These are phyloP conservation scores for Leucosporidium scottii DNA, from an alignment of 768 basidiomycete genomes.

Conservation along the genomic window DNA sequence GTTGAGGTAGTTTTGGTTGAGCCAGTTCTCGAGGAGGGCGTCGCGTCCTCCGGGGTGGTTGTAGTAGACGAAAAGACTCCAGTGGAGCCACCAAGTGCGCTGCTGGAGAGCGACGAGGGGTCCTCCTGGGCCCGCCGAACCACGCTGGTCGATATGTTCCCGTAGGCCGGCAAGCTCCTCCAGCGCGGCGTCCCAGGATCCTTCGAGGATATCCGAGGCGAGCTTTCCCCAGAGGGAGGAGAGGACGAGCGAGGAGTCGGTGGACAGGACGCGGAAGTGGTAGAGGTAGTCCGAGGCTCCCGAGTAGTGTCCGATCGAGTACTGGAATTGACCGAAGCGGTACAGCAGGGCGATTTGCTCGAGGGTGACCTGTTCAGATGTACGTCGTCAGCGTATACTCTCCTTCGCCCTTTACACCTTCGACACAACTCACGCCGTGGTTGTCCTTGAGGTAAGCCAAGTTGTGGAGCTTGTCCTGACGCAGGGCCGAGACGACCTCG, in stretches of 20 bases:
- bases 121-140: constrained; percentile 38
- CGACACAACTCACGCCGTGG: constrained; percentile 58
- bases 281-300: constrained; percentile 96
- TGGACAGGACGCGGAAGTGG: constrained; percentile 96
- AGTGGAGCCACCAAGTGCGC: constrained; percentile 92
- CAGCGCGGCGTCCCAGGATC: constrained; percentile 89
- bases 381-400: background rate
- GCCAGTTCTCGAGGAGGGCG: constrained; percentile 90
- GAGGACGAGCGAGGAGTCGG: constrained; percentile 82
- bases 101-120: constrained; percentile 82
- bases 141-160: constrained; percentile 77
- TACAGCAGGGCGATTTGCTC: constrained; percentile 94
- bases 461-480: constrained; percentile 96
- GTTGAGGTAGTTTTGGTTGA: constrained; percentile 92
- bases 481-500: constrained; percentile 85
- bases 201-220: constrained; percentile 88
- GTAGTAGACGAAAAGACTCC: constrained; percentile 98
- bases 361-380: constrained; percentile 62
- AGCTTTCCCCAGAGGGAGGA: constrained; percentile 99
- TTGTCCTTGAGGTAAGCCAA: constrained; percentile 87
- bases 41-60: constrained; percentile 88
- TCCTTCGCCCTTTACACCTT: background rate
- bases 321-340: constrained; percentile 98
- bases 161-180: constrained; percentile 93
- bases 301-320: constrained; percentile 94